These are phyloP conservation scores for Berkeleyomyces basicola DNA, from an alignment of 2,329 filamentous ascomycete genomes.

Conservation along the genomic window DNA sequence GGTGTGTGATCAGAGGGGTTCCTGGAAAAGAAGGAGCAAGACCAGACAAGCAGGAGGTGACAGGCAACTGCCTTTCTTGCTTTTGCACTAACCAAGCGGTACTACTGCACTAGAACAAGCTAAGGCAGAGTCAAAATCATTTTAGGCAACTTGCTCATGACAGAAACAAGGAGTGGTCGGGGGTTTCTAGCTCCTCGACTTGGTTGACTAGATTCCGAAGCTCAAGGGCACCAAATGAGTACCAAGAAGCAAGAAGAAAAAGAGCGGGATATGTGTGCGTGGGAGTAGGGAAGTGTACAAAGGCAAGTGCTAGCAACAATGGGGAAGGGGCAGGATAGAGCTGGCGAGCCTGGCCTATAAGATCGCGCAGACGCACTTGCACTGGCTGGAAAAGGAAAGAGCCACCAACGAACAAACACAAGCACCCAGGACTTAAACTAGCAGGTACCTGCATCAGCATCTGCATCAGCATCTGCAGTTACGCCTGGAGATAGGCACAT, in stretches of 20 bases:
- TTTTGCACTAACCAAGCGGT: neutral
- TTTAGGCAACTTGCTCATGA: neutral
- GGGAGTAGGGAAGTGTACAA: neutral
- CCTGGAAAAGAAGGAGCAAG: neutral
- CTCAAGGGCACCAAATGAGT: neutral
- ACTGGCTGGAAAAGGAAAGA: neutral
- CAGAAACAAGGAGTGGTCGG: neutral
- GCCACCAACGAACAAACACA: neutral
- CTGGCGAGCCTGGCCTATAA: neutral
- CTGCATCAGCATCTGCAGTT: no score
- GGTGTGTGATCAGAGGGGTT: neutral
- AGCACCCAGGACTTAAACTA: no score
- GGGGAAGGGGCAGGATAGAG: neutral
- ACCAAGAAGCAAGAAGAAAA: neutral
- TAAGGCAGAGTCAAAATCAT: neutral
- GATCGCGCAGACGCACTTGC: neutral
- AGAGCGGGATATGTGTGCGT: neutral
- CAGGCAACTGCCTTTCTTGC: slow-evolving; percentile 1
- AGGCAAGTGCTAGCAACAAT: neutral
- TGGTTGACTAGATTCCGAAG: neutral
- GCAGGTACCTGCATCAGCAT: no score
- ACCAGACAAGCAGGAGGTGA: neutral
- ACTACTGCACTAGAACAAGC: neutral
- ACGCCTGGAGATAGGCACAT: no score
- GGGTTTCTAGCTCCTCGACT: neutral